Conservation (phyloP, 2,329 filamentous ascomycete species). For the Botrytis byssoidea region DNA sequence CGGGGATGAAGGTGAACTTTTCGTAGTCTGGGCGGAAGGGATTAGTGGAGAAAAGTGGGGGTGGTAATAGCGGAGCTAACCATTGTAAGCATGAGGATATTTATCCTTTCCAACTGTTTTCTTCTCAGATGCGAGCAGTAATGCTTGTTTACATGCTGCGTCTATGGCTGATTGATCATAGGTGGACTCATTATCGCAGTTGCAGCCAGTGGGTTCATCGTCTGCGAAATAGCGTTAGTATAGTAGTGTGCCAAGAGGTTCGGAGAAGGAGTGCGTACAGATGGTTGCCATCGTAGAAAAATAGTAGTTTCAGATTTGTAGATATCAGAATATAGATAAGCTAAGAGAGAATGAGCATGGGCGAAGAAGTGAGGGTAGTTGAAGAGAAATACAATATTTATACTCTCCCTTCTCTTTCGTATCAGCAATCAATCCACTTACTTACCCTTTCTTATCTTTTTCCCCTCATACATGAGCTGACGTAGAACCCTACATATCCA, state of each 20-base stretch:
- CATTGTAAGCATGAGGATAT: constrained; percentile 40
- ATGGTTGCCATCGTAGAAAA: constrained; percentile 15
- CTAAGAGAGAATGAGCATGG: neutral
- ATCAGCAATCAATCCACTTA: neutral
- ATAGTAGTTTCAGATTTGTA: neutral
- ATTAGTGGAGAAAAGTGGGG: neutral
- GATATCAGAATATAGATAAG: neutral
- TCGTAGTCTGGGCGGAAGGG: constrained; percentile 34
- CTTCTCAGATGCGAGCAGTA: constrained; percentile 32
- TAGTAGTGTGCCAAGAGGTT: neutral
- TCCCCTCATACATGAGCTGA: neutral
- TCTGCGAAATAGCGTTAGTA: constrained; percentile 18
- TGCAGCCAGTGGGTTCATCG: constrained; percentile 29
- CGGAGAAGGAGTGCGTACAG: neutral
- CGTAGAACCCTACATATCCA: neutral
- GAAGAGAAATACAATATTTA: neutral
- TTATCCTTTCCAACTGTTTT: constrained; percentile 34
- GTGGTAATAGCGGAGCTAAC: neutral
- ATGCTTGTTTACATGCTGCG: constrained; percentile 32
- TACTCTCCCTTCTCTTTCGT: neutral
- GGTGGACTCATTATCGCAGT: constrained; percentile 31
- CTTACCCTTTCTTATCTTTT: neutral
- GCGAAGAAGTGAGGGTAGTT: neutral
- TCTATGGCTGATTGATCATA: constrained; percentile 35
- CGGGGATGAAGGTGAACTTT: constrained; percentile 37